Evolutionary conservation across 2,329 filamentous ascomycete species (phyloP).

Genomic region (Aureobasidium lini): DNA sequence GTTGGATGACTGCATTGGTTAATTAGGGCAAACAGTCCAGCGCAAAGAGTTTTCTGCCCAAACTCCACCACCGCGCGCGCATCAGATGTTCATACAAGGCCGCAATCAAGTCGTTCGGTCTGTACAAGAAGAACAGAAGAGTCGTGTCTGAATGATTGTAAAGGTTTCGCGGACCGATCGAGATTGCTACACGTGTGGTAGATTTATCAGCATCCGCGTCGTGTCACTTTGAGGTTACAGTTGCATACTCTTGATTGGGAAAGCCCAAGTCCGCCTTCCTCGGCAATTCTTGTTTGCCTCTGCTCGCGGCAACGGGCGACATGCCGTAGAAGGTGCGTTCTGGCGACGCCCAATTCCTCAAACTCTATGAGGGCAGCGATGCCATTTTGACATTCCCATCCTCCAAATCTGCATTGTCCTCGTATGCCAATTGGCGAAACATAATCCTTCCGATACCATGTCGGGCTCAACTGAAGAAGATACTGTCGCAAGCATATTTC

Average conservation of each 20-base stretch:
- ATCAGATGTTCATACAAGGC: neutral
- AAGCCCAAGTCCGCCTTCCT: neutral
- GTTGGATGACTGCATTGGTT: constrained; percentile 1
- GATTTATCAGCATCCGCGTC: neutral
- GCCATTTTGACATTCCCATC: neutral
- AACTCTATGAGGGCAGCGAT: neutral
- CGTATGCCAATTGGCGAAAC: neutral
- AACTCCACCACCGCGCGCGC: neutral
- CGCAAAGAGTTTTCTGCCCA: neutral
- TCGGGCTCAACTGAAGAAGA: neutral
- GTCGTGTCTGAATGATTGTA: neutral
- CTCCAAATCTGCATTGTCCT: neutral
- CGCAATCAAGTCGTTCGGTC: neutral
- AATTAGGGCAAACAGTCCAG: neutral
- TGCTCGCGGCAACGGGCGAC: neutral
- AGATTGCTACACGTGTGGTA: neutral
- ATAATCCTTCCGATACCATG: neutral
- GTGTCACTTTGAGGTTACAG: neutral
- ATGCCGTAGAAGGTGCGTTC: neutral
- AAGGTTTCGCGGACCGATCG: neutral
- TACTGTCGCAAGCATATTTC: neutral
- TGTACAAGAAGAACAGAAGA: too few species aligned
- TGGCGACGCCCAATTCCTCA: neutral
- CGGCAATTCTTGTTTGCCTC: neutral
- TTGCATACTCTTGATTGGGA: neutral